Evolutionary conservation across 2,329 filamentous ascomycete genomes (phyloP).

Genomic region (Atkinsonella hypoxylon): DNA sequence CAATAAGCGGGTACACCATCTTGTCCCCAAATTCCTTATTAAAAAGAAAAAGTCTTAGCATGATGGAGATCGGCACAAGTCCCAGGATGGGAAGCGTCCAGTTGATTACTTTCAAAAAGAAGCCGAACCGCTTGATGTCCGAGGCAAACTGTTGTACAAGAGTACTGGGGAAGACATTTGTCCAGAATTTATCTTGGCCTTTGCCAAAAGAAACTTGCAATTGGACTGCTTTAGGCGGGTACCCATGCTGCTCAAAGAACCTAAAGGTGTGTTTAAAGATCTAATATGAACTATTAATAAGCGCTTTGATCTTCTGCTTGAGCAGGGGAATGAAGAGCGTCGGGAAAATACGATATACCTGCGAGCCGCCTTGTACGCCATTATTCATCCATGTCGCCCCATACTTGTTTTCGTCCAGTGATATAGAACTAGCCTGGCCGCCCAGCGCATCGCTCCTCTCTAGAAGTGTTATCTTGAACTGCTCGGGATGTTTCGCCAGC

Average conservation of each 20-base stretch:
- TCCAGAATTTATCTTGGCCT: conserved; percentile 48
- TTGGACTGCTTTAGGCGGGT: conserved; percentile 44
- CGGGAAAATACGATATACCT: conserved; percentile 11
- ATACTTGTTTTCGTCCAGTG: conserved; percentile 41
- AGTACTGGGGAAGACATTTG: conserved; percentile 50
- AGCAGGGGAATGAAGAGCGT: too few species aligned
- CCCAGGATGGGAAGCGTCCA: conserved; percentile 49
- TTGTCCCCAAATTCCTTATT: conserved; percentile 58
- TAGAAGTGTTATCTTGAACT: conserved; percentile 53
- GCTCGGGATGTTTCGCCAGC: conserved; percentile 51
- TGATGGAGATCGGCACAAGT: conserved; percentile 48
- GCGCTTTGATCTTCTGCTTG: too few species aligned
- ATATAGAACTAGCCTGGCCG: conserved; percentile 49
- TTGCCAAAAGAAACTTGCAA: conserved; percentile 54
- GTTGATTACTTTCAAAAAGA: conserved; percentile 44
- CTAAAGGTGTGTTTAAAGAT: conserved; percentile 58
- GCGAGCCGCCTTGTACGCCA: conserved; percentile 48
- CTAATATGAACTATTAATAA: conserved; percentile 17
- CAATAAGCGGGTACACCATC: conserved; percentile 59
- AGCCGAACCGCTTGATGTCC: conserved; percentile 44
- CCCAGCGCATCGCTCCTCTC: conserved; percentile 47
- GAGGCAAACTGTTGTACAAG: conserved; percentile 41
- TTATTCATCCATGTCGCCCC: conserved; percentile 51
- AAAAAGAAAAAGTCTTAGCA: conserved; percentile 58
- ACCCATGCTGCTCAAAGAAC: conserved; percentile 47